Conservation (phyloP, 176 grass and related monocot species). For the Triticum timopheevii region DNA sequence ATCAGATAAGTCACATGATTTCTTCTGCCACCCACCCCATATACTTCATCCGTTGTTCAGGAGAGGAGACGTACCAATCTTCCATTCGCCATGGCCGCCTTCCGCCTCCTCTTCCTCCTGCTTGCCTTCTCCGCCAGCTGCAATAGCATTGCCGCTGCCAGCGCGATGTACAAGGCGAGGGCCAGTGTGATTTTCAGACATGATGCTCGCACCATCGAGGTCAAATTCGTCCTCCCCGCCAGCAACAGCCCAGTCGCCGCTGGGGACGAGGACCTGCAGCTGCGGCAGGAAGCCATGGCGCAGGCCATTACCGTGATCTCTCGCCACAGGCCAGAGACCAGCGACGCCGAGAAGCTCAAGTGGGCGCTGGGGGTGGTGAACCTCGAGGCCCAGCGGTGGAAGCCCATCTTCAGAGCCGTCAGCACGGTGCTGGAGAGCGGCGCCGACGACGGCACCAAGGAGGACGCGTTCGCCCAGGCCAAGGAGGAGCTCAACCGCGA, state of each 20-base stretch:
- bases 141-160: background rate
- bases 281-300: background rate
- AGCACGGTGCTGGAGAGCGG: background rate
- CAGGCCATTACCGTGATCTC: background rate
- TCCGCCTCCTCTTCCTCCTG: background rate
- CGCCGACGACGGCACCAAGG: background rate
- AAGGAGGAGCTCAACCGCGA: background rate
- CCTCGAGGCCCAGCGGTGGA: background rate
- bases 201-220: background rate
- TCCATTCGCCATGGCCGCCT: background rate
- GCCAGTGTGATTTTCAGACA: background rate
- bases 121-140: background rate
- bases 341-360: background rate
- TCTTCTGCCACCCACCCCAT: too few relatives aligned
- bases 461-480: background rate
- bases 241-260: background rate
- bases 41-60: background rate
- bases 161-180: background rate
- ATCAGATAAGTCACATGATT: too few relatives aligned
- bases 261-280: background rate
- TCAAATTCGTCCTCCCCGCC: background rate
- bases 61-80: background rate
- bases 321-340: background rate
- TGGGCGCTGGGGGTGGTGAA: background rate
- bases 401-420: background rate